Evolutionary conservation across 768 basidiomycete species (phyloP).

Genomic region (Galerina sulciceps): DNA sequence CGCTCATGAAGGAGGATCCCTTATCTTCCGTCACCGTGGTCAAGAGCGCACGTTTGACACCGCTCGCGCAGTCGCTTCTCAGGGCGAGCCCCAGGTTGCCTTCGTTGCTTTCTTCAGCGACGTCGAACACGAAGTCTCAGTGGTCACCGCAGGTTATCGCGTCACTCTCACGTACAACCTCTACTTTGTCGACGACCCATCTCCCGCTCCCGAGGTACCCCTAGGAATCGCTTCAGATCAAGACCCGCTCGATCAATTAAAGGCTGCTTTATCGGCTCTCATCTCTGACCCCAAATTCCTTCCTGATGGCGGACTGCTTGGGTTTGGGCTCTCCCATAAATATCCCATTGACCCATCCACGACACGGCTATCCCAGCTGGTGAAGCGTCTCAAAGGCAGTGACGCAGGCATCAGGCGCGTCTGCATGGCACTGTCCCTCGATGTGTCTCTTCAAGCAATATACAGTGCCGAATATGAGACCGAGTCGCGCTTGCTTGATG

Average conservation of each 20-base stretch:
- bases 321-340: conserved; percentile 36
- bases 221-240: not conserved
- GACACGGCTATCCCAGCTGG: conserved; percentile 15
- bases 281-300: conserved; percentile 30
- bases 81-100: conserved; percentile 28
- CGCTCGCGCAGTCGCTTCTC: conserved; percentile 23
- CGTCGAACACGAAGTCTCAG: conserved; percentile 43
- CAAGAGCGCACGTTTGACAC: conserved; percentile 44
- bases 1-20: conserved; percentile 46
- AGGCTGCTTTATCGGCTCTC: conserved; percentile 25
- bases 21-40: conserved; percentile 37
- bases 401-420: conserved; percentile 28
- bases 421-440: conserved; percentile 20
- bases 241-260: conserved; percentile 10
- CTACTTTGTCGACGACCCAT: conserved; percentile 25
- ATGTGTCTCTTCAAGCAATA: conserved; percentile 21
- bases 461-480: conserved; percentile 14
- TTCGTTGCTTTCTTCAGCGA: conserved; percentile 42
- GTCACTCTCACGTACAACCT: conserved; percentile 49
- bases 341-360: conserved; percentile 31
- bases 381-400: conserved; percentile 30
- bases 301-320: conserved; percentile 35
- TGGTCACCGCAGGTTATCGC: conserved; percentile 39
- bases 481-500: not conserved
- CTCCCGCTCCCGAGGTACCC: not conserved